Conservation (phyloP, 2,329 filamentous ascomycete species). For the Colletotrichum falcatum region DNA sequence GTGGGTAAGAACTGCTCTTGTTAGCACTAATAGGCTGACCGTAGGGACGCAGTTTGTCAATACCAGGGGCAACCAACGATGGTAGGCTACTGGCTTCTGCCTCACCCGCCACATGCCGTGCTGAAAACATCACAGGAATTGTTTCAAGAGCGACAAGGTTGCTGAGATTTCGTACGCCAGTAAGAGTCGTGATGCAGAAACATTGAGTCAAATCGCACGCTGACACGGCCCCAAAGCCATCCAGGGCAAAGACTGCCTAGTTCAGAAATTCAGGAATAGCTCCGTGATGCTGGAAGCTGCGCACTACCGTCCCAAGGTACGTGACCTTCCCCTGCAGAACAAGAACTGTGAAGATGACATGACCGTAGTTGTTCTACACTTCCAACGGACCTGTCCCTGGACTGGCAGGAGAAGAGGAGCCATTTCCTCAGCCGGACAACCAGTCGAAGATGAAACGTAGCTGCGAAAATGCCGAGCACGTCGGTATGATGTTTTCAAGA, state of each 20-base stretch:
- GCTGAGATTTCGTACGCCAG: conserved; percentile 97
- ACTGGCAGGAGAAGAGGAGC: conserved; percentile 76
- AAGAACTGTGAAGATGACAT: conserved; percentile 14
- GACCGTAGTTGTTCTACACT: conserved; percentile 63
- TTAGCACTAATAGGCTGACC: conserved; percentile 44
- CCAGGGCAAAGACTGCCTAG: conserved; percentile 89
- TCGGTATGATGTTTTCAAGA: conserved; percentile 67
- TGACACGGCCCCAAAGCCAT: conserved; percentile 70
- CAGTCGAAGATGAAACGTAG: conserved; percentile 88
- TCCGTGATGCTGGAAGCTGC: conserved; percentile 91
- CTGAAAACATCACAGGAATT: conserved; percentile 67
- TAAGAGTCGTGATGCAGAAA: conserved; percentile 56
- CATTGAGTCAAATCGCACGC: conserved; percentile 8
- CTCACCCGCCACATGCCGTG: neutral
- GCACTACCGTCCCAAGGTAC: conserved; percentile 85
- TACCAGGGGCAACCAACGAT: conserved; percentile 76
- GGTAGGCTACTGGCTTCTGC: conserved; percentile 57
- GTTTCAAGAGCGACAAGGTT: conserved; percentile 85
- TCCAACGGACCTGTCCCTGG: conserved; percentile 60
- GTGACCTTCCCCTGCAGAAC: neutral
- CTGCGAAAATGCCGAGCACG: conserved; percentile 86
- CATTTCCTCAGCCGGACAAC: conserved; percentile 85
- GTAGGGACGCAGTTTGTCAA: conserved; percentile 73
- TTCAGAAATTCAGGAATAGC: conserved; percentile 97
- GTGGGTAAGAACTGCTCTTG: conserved; percentile 56